Evolutionary conservation across 2,329 filamentous ascomycete species (phyloP), one percentile per base, ranked within the genome.

Genomic region (Epichloe bromicola): DNA sequence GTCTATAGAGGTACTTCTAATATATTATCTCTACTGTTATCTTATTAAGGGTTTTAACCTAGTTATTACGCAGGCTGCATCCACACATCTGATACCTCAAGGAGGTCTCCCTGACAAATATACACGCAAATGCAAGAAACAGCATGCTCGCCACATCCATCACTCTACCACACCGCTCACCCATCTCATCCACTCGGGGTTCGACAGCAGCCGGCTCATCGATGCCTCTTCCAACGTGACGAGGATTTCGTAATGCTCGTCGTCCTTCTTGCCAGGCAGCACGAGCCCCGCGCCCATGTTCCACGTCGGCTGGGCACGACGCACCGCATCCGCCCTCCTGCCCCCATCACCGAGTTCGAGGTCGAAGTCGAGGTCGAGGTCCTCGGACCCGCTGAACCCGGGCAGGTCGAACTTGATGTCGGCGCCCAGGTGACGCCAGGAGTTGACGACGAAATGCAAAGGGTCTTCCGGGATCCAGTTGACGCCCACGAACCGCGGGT

Each of bases 401-500:
- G 64, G 60, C 12, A 68, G 57, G 6, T 46, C 30, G 60, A 70
- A 74, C 53, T 61, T 56, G 5, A 66, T 63, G 52, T 73, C 69
- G 20, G 65, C 68, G 1, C 70, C 71, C 54, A 73, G 68, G 51
- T 66, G 63, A 7, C 68, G 61, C 71, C 71, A 74, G 4, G 70
- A 72, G 54, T 73, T 73, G 61, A 73, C 69, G 11, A 65, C 65
- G 39, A 73, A 61, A 40, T 65, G 61, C 47, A 65, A 61, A 2
- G 67, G 64, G 44, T 66, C 63, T n/a, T 67, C 61, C 23, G 69
- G 67, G 51, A 71, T 68, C 51, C 69, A 65, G 17, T 65, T 63
- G 20, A 72, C 61, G 14, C 70, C 70, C 36, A 72, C 56, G 37
- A 60, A 57, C 8, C 69, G 67, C 40, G 70, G 69, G 56, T 73